phyloP scores from a whole-genome alignment of 1,284 basidiomycete genomes.

The Agroathelia rolfsii region DNA sequence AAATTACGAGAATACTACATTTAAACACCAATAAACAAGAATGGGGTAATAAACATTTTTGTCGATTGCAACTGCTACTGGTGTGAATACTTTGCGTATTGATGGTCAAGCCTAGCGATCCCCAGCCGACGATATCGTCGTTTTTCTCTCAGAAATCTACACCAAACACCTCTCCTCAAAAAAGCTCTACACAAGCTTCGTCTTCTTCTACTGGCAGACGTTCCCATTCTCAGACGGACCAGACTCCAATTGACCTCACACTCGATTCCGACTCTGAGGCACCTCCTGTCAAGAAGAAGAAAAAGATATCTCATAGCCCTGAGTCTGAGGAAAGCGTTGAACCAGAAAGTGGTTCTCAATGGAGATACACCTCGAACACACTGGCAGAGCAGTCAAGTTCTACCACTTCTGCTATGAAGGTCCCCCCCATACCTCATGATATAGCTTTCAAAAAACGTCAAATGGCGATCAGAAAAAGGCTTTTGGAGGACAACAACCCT shows the following conservation, averaged over 20 bases:
- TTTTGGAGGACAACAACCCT: conserved; percentile 37
- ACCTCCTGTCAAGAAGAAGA: conserved; percentile 28
- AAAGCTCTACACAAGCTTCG: too few species aligned
- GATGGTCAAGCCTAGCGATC: too few species aligned
- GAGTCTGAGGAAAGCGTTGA: too few species aligned
- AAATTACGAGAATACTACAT: too few species aligned
- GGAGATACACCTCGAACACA: not conserved
- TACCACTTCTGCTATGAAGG: conserved; percentile 15
- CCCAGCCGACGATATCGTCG: conserved; percentile 42
- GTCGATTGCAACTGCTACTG: too few species aligned
- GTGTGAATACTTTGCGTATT: too few species aligned
- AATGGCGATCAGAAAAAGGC: conserved; percentile 45
- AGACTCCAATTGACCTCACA: conserved; percentile 51
- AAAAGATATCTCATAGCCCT: too few species aligned
- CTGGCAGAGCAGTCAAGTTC: conserved; percentile 27
- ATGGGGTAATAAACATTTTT: too few species aligned
- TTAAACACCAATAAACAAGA: too few species aligned
- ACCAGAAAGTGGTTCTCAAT: too few species aligned
- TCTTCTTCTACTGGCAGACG: too few species aligned
- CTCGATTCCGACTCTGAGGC: conserved; percentile 20
- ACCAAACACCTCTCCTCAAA: conserved; percentile 14
- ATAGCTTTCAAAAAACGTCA: conserved; percentile 23
- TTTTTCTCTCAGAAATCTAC: conserved; percentile 37
- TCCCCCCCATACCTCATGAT: conserved; percentile 14
- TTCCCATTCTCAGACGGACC: too few species aligned